Base-by-base conservation (phyloP, 176 grass and related monocot genomes). In the Bothriochloa decipiens region DNA sequence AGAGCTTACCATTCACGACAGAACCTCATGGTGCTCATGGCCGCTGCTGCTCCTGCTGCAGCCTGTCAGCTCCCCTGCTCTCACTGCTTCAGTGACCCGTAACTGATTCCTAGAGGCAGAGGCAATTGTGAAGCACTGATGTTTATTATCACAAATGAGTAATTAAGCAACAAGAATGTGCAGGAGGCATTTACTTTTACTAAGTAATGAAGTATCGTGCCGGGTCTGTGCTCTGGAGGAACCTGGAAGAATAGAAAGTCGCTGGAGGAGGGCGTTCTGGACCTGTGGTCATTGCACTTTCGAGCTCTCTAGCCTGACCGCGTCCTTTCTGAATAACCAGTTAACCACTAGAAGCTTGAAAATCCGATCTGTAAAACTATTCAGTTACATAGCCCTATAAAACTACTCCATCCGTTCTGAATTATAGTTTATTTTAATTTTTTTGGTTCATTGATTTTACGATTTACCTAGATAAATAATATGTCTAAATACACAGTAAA, bases 1-100 rank as follows among this genome's bases (percentile, higher is more conserved):
- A 72, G 70, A 72, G 57, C 72, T 78, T 64, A 73, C 83, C 83
- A 90, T 74, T 90, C 83, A 28, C 88, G 16, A 72, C 83, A 86
- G 64, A 89, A 89, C 64, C 76, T 85, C 82, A 85, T 85, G 65
- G 88, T 72, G 81, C 47, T 50, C 47, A 50, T 50, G 15, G 47
- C 47, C 14, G 46, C 46, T 47, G 15, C 47, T 15, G 47, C 15
- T 17, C 78, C 64, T 26, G 3, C 7, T 18, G 1, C 11, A 6
- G 6, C 1, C 11, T 55, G 20, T 22, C 22, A 39, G 65, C 52
- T 60, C 52, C 52, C n/a, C 18, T 58, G 50, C 20, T 77, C 52
- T 3, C 11, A 63, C 53, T 27, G 75, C 26, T 8, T 17, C 29
- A 37, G 50, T 14, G 29, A 58, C 33, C 17, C 7, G 61, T 27